Base-by-base conservation (phyloP, 2,329 filamentous ascomycete species). In the Teratosphaeriaceae sp. region DNA sequence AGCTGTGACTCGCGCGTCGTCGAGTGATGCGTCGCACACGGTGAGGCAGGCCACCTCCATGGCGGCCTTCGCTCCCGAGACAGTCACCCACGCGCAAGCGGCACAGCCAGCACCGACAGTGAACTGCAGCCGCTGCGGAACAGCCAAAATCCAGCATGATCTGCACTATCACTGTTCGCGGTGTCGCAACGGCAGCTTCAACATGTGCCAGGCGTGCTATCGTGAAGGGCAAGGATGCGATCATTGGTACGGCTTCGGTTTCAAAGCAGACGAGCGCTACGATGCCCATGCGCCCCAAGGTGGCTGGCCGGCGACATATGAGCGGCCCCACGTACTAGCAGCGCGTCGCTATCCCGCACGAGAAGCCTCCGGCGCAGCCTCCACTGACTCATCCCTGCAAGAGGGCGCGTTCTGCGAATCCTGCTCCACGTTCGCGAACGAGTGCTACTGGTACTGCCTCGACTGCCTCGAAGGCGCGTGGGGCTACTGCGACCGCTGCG, bases 401-500 rank as follows among this genome's bases (percentile, higher is more conserved):
- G 81, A 78, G 40, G 90, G 90, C 16, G 81, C 86, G 5, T 96
- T 96, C 63, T 97, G 90, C 61, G 79, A 84, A 27, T 75, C 76
- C 37, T 96, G 90, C 61, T 70, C 75, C 15, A 71, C 76, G 0
- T 85, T 80, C 70, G 76, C 87, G 0, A 89, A 94, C 55, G 77
- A 83, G 40, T 92, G 87, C 64, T 94, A 86, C 65, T 97, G 89
- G 90, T 82, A 85, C 49, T 97, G 90, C 62, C 79, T 84, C 46
- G 63, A 75, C 20, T 97, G 90, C 66, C 95, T 95, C 55, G 81
- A 92, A 49, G 90, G 88, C 4, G 89, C 94, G 58, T 97, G 89
- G 89, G 90, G 90, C 0, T 96, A 87, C 61, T 97, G 90, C 66
- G 88, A 89, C 55, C 69, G 75, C 47, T 97, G 90, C 52, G 87